phyloP scores from a whole-genome alignment of 805 yeast genomes.

The Ogataea philodendri region DNA sequence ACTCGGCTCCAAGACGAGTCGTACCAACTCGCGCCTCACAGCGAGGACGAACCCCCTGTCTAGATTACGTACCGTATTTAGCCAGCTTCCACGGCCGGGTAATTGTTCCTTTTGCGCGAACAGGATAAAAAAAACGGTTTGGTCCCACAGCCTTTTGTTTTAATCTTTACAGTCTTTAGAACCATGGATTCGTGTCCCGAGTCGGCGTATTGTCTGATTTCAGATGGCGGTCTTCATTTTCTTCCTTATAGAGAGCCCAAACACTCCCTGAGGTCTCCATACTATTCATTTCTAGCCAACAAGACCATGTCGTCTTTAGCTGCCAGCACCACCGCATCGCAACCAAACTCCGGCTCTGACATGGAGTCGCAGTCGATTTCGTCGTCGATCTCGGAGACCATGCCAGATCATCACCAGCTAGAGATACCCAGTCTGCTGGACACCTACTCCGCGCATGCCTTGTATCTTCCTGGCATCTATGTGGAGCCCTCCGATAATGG shows the following conservation, averaged over 20 bases:
- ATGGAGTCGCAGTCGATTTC: constrained; percentile 15
- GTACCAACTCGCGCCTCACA: constrained; percentile 15
- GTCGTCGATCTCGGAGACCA: constrained; percentile 9
- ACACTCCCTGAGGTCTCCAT: constrained; percentile 10
- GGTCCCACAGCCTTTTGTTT: too few relatives aligned
- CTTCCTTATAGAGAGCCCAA: constrained; percentile 24
- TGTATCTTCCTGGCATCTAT: constrained; percentile 45
- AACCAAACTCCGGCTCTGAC: constrained; percentile 13
- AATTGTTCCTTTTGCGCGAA: constrained; percentile 5
- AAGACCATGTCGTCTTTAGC: constrained; percentile 29
- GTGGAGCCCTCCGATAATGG: constrained; percentile 36
- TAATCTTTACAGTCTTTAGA: background rate
- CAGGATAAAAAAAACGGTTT: constrained; percentile 2
- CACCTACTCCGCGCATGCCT: constrained; percentile 44
- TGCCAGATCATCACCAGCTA: constrained; percentile 6
- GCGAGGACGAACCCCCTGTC: constrained; percentile 8
- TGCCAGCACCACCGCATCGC: constrained; percentile 16
- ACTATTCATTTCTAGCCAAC: constrained; percentile 25
- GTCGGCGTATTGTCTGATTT: constrained; percentile 29
- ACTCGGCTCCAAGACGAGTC: constrained; percentile 8
- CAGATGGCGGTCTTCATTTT: constrained; percentile 30
- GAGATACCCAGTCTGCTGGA: constrained; percentile 21
- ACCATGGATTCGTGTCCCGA: constrained; percentile 5
- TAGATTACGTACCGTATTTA: constrained; percentile 1
- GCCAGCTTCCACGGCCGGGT: constrained; percentile 6